Percentiles rank a stretch among this genome's conserved stretches.
phyloP scores from a whole-genome alignment of 345 rosid species.

The Gossypium raimondii region DNA sequence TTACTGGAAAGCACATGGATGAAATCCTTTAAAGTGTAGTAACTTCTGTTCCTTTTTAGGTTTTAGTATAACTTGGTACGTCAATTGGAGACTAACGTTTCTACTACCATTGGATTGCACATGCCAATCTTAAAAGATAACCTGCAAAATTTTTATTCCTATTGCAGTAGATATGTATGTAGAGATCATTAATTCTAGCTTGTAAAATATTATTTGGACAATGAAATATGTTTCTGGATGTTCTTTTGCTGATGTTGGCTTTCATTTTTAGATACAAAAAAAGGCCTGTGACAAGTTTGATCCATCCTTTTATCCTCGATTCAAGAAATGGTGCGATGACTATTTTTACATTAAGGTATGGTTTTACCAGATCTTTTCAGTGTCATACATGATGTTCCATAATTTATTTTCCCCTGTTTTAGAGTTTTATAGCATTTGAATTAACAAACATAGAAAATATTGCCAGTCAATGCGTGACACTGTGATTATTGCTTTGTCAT shows the following conservation, averaged over 20 bases:
- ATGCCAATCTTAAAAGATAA: constrained; percentile 2
- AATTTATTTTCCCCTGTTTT: not conserved
- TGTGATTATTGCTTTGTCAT: not conserved
- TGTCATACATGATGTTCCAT: not conserved
- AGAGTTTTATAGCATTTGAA: not conserved
- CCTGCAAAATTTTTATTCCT: not conserved
- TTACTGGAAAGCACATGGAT: not conserved
- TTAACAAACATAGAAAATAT: not conserved
- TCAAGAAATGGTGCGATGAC: constrained; percentile 98
- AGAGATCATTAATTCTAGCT: not conserved
- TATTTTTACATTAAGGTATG: constrained; percentile 84
- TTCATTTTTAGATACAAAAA: constrained; percentile 61
- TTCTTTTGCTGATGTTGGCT: constrained; percentile 6
- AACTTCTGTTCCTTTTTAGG: not conserved
- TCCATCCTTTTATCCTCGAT: constrained; percentile 76
- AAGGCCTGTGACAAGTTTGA: constrained; percentile 86
- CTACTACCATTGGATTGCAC: not conserved
- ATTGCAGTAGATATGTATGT: no score
- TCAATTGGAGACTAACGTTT: not conserved
- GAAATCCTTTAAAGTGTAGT: not conserved
- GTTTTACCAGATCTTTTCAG: not conserved
- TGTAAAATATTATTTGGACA: not conserved
- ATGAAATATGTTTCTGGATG: not conserved
- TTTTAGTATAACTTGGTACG: not conserved
- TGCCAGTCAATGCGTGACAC: not conserved